These are phyloP conservation scores for Aspergillus jensenii DNA, from an alignment of 2,329 filamentous ascomycete species.

Conservation along the genomic window DNA sequence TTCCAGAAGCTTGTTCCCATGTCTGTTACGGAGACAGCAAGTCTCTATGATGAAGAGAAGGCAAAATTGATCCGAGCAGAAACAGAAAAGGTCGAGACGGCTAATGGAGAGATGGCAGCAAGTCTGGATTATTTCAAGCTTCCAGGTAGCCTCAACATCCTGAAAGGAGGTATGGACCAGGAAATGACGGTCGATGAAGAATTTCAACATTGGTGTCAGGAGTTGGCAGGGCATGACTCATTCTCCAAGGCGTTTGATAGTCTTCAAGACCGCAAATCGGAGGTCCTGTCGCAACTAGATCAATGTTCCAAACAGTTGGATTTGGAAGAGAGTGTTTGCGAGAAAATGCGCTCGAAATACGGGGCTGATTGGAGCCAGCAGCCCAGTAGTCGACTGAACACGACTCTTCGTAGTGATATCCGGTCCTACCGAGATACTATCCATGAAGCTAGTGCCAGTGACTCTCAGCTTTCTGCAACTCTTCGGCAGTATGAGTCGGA, in stretches of 20 bases:
- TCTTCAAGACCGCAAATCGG: conserved; percentile 73
- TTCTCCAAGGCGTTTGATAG: conserved; percentile 77
- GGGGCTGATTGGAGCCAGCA: conserved; percentile 96
- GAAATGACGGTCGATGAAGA: conserved; percentile 86
- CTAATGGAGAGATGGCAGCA: conserved; percentile 93
- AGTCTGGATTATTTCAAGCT: conserved; percentile 91
- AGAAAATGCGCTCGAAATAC: conserved; percentile 99
- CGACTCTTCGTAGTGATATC: conserved; percentile 82
- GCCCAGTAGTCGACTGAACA: conserved; percentile 84
- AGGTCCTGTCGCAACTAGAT: conserved; percentile 71
- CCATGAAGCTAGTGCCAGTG: conserved; percentile 84
- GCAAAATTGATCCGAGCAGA: conserved; percentile 92
- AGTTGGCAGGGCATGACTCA: conserved; percentile 80
- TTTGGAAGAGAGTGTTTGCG: conserved; percentile 95
- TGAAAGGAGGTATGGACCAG: conserved; percentile 91
- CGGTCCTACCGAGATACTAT: conserved; percentile 84
- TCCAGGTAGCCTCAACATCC: conserved; percentile 81
- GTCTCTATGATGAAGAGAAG: conserved; percentile 97
- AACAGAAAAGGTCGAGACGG: conserved; percentile 86
- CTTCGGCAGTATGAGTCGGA: conserved; percentile 82
- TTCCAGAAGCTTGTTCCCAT: conserved; percentile 97
- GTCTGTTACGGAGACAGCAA: conserved; percentile 93
- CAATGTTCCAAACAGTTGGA: conserved; percentile 84
- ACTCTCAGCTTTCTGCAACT: conserved; percentile 78
- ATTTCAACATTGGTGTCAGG: conserved; percentile 90